phyloP scores from a whole-genome alignment of 2,329 filamentous ascomycete genomes.

The Aspergillus sclerotialis region DNA sequence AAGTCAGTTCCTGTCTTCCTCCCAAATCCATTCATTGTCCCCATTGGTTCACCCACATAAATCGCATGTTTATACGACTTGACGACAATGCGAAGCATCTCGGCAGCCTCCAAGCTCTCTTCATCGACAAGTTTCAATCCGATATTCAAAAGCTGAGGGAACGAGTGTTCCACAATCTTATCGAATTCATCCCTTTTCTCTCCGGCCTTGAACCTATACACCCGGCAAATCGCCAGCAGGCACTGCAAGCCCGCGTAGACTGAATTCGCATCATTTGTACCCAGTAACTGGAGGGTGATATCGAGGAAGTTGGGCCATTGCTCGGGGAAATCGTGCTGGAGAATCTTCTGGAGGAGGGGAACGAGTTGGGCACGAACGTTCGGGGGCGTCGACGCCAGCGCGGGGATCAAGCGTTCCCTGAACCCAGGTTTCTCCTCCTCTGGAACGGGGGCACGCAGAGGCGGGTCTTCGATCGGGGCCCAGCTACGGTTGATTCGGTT shows the following conservation, averaged over 20 bases:
- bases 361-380: constrained; percentile 88
- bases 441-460: constrained; percentile 66
- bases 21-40: background rate
- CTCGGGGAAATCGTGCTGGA: constrained; percentile 90
- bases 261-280: constrained; percentile 75
- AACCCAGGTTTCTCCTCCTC: constrained; percentile 86
- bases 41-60: constrained; percentile 57
- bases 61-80: constrained; percentile 98
- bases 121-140: constrained; percentile 85
- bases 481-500: constrained; percentile 93
- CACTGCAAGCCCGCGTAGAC: constrained; percentile 94
- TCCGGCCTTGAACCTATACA: constrained; percentile 88
- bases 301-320: constrained; percentile 94
- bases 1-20: constrained; percentile 20
- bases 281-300: constrained; percentile 81
- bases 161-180: constrained; percentile 85
- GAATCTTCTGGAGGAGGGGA: constrained; percentile 88
- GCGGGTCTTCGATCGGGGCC: constrained; percentile 68
- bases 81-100: constrained; percentile 91
- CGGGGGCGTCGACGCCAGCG: constrained; percentile 72
- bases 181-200: constrained; percentile 81
- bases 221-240: constrained; percentile 85
- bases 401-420: constrained; percentile 78
- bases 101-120: constrained; percentile 86
- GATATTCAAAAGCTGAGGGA: constrained; percentile 78